phyloP scores from a whole-genome alignment of 2,329 filamentous ascomycete species.

The Stagonosporopsis vannaccii region DNA sequence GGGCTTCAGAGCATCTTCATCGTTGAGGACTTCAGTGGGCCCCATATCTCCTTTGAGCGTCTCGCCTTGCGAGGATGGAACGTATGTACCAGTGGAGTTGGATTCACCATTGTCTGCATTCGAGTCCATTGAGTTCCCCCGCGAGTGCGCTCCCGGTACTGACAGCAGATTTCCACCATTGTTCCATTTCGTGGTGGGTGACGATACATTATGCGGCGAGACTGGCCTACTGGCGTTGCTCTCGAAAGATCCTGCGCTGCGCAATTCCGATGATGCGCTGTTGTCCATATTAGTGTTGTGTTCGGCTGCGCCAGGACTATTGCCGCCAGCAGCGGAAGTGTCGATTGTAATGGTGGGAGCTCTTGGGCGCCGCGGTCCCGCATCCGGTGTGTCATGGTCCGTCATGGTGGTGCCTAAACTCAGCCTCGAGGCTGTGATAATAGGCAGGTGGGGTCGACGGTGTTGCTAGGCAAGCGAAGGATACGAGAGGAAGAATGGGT shows the following conservation, averaged over 20 bases:
- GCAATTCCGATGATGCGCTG: slow-evolving; percentile 55
- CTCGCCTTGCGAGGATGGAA: slow-evolving; percentile 54
- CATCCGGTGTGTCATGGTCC: slow-evolving; percentile 33
- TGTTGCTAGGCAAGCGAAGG: slow-evolving; percentile 31
- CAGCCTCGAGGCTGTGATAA: slow-evolving; percentile 14
- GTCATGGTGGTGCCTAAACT: slow-evolving; percentile 40
- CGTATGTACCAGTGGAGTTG: slow-evolving; percentile 66
- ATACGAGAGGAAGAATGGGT: slow-evolving; percentile 36
- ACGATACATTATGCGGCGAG: slow-evolving; percentile 73
- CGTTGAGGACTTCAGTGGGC: slow-evolving; percentile 65
- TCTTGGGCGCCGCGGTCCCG: slow-evolving; percentile 47
- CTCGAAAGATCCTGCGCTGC: slow-evolving; percentile 68
- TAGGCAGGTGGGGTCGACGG: slow-evolving; percentile 27
- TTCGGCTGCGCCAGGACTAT: slow-evolving; percentile 41
- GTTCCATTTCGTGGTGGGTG: slow-evolving; percentile 63
- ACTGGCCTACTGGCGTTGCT: slow-evolving; percentile 69
- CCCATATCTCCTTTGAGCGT: slow-evolving; percentile 51
- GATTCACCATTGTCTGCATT: slow-evolving; percentile 62
- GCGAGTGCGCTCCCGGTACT: slow-evolving; percentile 68
- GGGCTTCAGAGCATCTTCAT: slow-evolving; percentile 74
- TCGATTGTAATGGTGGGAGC: slow-evolving; percentile 62
- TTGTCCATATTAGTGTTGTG: slow-evolving; percentile 34
- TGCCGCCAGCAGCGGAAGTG: slow-evolving; percentile 56
- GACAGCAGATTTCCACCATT: slow-evolving; percentile 67
- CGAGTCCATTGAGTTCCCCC: slow-evolving; percentile 72